Conservation (phyloP, 257 asterid species). For the Voacanga thouarsii region DNA sequence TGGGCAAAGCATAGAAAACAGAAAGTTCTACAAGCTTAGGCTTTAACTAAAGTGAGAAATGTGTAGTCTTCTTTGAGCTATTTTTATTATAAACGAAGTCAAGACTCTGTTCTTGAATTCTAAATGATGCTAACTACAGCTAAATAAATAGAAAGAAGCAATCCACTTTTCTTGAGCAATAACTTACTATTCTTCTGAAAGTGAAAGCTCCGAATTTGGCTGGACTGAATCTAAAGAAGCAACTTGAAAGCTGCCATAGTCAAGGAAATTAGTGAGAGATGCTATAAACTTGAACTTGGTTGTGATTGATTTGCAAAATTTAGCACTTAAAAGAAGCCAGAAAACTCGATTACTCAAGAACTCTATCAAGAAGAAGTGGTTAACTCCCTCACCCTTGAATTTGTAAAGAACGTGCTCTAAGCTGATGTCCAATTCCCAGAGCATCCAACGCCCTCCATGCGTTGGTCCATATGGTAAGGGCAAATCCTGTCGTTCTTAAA, state of each 20-base stretch:
- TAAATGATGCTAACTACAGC: neutral
- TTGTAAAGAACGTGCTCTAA: conserved; percentile 41
- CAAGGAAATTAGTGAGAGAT: neutral
- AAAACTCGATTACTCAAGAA: neutral
- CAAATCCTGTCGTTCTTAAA: conserved; percentile 69
- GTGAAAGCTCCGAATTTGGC: conserved; percentile 18
- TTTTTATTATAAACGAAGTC: neutral
- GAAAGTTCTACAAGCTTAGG: neutral
- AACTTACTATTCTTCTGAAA: conserved; percentile 35
- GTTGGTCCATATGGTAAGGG: conserved; percentile 59
- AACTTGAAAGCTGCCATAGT: conserved; percentile 30
- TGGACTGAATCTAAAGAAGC: conserved; percentile 38
- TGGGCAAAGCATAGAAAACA: neutral
- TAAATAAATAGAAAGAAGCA: neutral
- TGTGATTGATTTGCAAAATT: neutral
- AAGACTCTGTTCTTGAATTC: neutral
- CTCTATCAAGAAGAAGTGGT: neutral
- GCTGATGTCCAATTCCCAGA: conserved; percentile 53
- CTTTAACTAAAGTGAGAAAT: neutral
- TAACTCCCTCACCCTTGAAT: conserved; percentile 38
- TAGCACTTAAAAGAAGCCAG: neutral
- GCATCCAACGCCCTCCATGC: conserved; percentile 89
- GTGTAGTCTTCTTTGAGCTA: neutral
- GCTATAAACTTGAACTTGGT: neutral
- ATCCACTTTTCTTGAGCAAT: neutral